Base-by-base conservation (phyloP, 352 stramenopile species). In the Phytophthora kernoviae region DNA sequence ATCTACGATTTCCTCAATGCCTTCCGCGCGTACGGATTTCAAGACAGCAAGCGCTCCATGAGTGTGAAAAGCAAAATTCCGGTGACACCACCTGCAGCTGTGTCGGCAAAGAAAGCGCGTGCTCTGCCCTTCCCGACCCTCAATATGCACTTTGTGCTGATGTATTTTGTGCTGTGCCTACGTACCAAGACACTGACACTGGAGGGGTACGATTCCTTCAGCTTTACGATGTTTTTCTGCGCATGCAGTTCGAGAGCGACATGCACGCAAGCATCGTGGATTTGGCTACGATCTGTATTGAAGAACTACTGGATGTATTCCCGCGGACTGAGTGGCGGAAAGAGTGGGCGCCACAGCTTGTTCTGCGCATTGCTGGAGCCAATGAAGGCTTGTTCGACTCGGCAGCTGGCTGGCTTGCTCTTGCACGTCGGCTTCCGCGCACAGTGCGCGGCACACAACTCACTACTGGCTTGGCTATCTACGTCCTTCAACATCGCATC, bases 181-280 rank as follows among this genome's bases (percentile, higher is more conserved):
- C 83, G 85, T 15, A 73, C 80, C 20, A 89, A 84, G 62, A 62
- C 76, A 37, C 65, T 94, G 11, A 76, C 54, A 10, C 62, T 90
- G 22, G 77, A 90, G 42, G 78, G 78, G 9, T 92, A 92, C 58
- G 85, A 94, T 45, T 78, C 82, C 9, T 92, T 91, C 64, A 90
- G 81, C 62, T 91, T 90, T 58, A 91, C 80, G 8, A 91, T 93
- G 73, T 94, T 94, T 42, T 92, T 94, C 52, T 94, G 41, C 83
- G 84, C 15, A 93, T 94, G 81, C 85, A 94, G 51, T 94, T 94
- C 34, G 85, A 94, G 43, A 66, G 71, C 5, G 57, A 80, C 27
- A 83, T 94, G 54, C 81, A 91, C 48, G 78, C 83, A 4, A 75
- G 85, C 58, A 87, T 94, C 55, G 75, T 91, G 11, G 77, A 93